Evolutionary conservation across 192 early-diverging fungal species (phyloP).

Genomic region (Dissophora ornata): DNA sequence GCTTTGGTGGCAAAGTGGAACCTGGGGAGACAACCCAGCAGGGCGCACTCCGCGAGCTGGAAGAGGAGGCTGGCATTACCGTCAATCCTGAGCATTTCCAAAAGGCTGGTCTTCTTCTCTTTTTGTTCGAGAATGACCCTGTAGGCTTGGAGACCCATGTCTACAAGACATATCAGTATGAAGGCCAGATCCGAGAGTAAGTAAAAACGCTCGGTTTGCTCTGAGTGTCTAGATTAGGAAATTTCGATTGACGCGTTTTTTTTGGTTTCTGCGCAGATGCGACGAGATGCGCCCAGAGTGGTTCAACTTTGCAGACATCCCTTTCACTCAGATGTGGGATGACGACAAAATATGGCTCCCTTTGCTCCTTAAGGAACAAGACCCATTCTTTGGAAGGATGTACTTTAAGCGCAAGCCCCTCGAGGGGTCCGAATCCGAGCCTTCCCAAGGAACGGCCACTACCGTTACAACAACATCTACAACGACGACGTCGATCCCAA

Average conservation of each 20-base stretch:
- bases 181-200: constrained; percentile 67
- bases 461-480: background rate
- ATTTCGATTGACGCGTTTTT: background rate
- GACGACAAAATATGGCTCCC: constrained; percentile 79
- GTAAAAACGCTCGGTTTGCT: constrained; percentile 30
- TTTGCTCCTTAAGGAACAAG: constrained; percentile 35
- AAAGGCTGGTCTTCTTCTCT: constrained; percentile 67
- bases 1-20: constrained; percentile 87
- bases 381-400: constrained; percentile 45
- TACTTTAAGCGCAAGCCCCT: constrained; percentile 35
- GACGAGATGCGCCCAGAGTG: constrained; percentile 85
- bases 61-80: constrained; percentile 67
- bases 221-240: too few species aligned
- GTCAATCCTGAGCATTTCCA: constrained; percentile 50
- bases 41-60: constrained; percentile 73
- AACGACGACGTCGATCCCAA: background rate
- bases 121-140: constrained; percentile 73
- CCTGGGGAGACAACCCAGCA: constrained; percentile 68
- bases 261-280: constrained; percentile 40
- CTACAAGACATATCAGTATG: constrained; percentile 57
- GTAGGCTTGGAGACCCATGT: constrained; percentile 76
- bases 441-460: background rate
- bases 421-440: background rate
- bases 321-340: constrained; percentile 78
- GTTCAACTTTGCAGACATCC: constrained; percentile 67